These are phyloP conservation scores for Podaxis carcinomalis DNA, from an alignment of 768 basidiomycete genomes.

Conservation along the genomic window DNA sequence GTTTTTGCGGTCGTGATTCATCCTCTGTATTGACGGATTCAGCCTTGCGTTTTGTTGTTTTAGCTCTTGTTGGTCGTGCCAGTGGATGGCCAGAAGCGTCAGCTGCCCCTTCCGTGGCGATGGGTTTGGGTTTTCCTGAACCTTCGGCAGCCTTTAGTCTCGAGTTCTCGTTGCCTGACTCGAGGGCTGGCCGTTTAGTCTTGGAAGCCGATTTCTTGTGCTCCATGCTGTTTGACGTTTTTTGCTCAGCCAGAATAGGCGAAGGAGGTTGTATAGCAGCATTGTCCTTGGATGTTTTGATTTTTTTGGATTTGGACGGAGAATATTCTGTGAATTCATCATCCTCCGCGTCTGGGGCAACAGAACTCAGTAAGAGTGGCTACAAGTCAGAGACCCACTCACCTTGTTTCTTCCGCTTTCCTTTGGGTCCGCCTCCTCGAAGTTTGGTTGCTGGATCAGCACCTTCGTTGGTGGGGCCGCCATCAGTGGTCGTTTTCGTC, in stretches of 20 bases:
- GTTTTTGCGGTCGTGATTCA: neutral
- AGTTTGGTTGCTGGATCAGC: neutral
- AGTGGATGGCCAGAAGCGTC: neutral
- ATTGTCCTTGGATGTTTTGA: neutral
- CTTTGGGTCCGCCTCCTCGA: neutral
- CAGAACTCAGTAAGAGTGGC: neutral
- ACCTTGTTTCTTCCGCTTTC: slow-evolving; percentile 6
- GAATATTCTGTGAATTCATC: neutral
- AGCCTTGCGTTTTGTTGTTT: neutral
- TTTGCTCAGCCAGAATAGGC: neutral
- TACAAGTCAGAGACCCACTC: neutral
- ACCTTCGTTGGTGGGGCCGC: neutral
- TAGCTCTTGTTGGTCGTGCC: neutral
- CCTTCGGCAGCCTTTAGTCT: neutral
- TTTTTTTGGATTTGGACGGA: neutral
- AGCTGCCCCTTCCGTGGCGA: no score
- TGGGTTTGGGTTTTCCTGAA: neutral
- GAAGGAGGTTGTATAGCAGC: neutral
- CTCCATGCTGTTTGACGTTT: neutral
- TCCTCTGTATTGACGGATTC: neutral
- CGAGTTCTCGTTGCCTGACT: neutral
- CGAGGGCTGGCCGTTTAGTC: neutral
- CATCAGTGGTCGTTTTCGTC: neutral
- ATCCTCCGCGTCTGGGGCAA: neutral
- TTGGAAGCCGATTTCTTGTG: neutral